phyloP scores from a whole-genome alignment of 306 rosid species.

The Castanospermum australe region DNA sequence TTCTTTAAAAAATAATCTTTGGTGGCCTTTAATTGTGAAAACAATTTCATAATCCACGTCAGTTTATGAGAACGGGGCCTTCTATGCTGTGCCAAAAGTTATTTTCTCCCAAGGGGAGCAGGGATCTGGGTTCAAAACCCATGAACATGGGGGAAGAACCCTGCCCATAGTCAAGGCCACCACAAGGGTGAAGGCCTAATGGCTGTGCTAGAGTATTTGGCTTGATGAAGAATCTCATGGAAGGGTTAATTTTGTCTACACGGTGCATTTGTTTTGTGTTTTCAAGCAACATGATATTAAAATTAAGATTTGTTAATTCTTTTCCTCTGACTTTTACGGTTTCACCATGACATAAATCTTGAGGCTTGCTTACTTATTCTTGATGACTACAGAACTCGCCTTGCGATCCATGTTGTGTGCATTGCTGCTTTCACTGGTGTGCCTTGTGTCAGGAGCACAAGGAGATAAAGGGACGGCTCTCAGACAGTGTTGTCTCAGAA shows the following conservation, averaged over 20 bases:
- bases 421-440: conserved; percentile 93
- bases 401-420: conserved; percentile 91
- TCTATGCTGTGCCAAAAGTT: background rate
- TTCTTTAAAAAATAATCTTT: background rate
- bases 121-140: background rate
- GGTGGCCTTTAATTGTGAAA: background rate
- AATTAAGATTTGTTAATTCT: background rate
- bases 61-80: background rate
- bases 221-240: background rate
- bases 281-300: background rate
- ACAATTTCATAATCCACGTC: background rate
- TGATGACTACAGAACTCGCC: conserved; percentile 67
- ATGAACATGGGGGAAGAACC: background rate
- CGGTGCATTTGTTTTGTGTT: background rate
- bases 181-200: background rate
- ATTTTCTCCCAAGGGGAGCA: background rate
- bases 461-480: conserved; percentile 85
- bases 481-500: conserved; percentile 51
- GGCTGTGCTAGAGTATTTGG: background rate
- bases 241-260: background rate
- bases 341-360: background rate
- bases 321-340: conserved; percentile 3
- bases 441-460: conserved; percentile 97
- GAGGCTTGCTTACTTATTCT: background rate
- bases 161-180: background rate